Base-by-base conservation (phyloP, 2,329 filamentous ascomycete genomes). In the Penicillium corylophilum region DNA sequence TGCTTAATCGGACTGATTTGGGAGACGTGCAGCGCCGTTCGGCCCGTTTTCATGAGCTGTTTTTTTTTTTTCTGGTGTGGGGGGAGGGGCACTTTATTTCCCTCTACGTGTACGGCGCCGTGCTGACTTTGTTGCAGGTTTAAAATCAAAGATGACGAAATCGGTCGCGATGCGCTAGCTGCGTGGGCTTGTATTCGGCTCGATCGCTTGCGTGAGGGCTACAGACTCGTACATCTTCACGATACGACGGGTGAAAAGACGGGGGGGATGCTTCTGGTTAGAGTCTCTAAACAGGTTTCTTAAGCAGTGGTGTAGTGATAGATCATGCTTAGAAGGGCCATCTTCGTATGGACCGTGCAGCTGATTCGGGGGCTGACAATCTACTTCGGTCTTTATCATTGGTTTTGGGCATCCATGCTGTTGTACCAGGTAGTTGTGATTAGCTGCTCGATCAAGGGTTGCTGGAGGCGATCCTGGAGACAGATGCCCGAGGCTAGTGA, bases 101-200 rank as follows among this genome's bases (percentile, higher is more conserved):
- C 16, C 18, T n/a, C 13, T 35, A 35, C n/a, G n/a, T 35, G 33
- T n/a, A 18, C 18, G 4, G 13, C n/a, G 18, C 20, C 44, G 39
- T 23, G 39, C 50, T 54, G 28, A 57, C 50, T n/a, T 22, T 22
- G 15, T 35, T 35, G 22, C 31, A 86, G 83, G 60, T 89, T 97
- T 77, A 90, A 95, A 63, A 79, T 97, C 60, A 88, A 91, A 71
- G 90, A 97, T 68, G 88, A 95, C 61, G 88, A 93, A 70, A 82
- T 92, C 59, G 85, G 86, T 4, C 81, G 82, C 56, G 91, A 97
- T 64, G 82, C 87, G 53, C 72, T 96, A 50, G 87, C 90, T 10
- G 90, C 88, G 2, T 97, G 94, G 94, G 85, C 89, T 1, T 96
- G 91, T 65, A 86, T 95, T 61, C 82, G 91, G 35, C 81, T 97